phyloP scores from a whole-genome alignment of 2,329 filamentous ascomycete genomes.

The Cercospora berteroae region DNA sequence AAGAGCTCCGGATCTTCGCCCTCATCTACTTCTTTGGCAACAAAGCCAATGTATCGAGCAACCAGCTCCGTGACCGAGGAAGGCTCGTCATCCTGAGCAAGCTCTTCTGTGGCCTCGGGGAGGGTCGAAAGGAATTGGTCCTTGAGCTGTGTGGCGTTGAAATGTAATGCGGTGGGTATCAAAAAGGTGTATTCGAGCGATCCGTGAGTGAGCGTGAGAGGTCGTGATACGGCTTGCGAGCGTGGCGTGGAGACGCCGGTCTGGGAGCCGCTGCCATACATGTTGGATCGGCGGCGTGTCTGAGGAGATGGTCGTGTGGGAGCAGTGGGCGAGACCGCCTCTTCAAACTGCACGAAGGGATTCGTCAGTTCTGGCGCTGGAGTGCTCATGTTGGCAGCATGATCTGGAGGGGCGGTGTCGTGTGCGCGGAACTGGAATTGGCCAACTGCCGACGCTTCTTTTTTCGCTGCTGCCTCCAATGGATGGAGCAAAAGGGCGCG shows the following conservation, averaged over 20 bases:
- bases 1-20: constrained; percentile 91
- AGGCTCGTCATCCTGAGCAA: constrained; percentile 98
- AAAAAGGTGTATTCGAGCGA: constrained; percentile 95
- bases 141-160: constrained; percentile 91
- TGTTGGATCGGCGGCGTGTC: constrained; percentile 19
- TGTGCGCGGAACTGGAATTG: background rate
- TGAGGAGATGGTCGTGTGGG: constrained; percentile 8
- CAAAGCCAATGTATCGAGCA: constrained; percentile 86
- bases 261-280: constrained; percentile 50
- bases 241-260: constrained; percentile 96
- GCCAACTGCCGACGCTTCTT: background rate
- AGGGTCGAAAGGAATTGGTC: constrained; percentile 83
- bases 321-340: constrained; percentile 18
- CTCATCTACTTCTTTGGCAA: constrained; percentile 84
- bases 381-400: constrained; percentile 23
- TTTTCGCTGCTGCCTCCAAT: background rate
- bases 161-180: constrained; percentile 91
- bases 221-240: constrained; percentile 86
- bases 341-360: constrained; percentile 21
- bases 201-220: constrained; percentile 86
- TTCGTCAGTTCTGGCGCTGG: constrained; percentile 28
- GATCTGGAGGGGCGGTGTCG: background rate
- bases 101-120: constrained; percentile 89
- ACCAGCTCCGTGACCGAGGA: constrained; percentile 91
- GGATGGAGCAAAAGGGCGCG: background rate